A percentile compares a stretch with the other conserved stretches of the same genome.
Evolutionary conservation across 129 eudicot genomes (phyloP).

Genomic region (Pseudognaphalium luteoalbum): DNA sequence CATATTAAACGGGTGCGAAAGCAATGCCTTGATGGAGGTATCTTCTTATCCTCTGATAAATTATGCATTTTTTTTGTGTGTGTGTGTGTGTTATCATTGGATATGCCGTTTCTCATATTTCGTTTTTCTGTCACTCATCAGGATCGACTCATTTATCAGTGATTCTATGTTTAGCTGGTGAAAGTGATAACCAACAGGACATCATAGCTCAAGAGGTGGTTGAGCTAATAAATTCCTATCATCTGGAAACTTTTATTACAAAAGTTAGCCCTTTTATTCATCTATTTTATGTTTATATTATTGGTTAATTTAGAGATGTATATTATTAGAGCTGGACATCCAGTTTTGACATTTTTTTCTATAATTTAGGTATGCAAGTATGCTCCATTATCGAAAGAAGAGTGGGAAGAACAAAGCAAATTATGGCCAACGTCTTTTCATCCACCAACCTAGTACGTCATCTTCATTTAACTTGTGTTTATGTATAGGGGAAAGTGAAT

Average conservation of each 20-base stretch:
- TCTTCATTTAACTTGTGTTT: constrained; percentile 6
- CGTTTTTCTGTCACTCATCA: constrained; percentile 33
- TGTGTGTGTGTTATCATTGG: neutral
- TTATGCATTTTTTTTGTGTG: neutral
- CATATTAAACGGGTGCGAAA: constrained; percentile 88
- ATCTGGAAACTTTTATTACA: constrained; percentile 73
- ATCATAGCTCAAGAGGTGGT: constrained; percentile 53
- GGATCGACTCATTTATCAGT: constrained; percentile 54
- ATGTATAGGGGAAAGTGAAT: neutral
- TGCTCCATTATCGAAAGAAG: constrained; percentile 84
- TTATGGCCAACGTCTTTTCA: constrained; percentile 96
- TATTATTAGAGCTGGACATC: constrained; percentile 6
- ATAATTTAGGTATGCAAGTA: constrained; percentile 66
- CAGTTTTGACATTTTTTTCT: neutral
- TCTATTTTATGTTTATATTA: constrained; percentile 3
- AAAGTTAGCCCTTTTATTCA: constrained; percentile 57
- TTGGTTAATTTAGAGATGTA: constrained; percentile 8
- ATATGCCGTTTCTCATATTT: constrained; percentile 14
- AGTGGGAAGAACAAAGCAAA: constrained; percentile 93
- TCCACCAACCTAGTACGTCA: constrained; percentile 84
- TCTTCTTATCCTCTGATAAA: neutral
- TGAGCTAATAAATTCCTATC: constrained; percentile 63
- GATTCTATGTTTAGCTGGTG: constrained; percentile 70
- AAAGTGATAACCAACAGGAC: constrained; percentile 40
- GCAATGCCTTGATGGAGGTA: constrained; percentile 55